phyloP scores from a whole-genome alignment of 2,329 filamentous ascomycete species.

The Drechslerella dactyloides region DNA sequence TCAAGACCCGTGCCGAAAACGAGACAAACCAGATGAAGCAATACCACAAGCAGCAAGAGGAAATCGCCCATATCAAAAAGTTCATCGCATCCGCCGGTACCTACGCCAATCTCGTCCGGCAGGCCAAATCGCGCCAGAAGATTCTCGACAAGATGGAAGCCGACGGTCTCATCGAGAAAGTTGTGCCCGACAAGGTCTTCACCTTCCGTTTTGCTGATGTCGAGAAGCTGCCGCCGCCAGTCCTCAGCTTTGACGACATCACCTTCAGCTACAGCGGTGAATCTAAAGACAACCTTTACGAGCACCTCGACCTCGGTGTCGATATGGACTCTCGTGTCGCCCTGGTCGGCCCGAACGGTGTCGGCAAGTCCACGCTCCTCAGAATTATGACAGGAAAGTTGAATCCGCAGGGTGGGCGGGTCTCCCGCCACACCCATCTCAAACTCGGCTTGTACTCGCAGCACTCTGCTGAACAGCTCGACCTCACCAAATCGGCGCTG shows the following conservation, averaged over 20 bases:
- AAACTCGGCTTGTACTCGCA: slow-evolving; percentile 98
- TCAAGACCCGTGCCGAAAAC: slow-evolving; percentile 91
- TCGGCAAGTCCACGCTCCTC: slow-evolving; percentile 95
- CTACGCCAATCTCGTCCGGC: slow-evolving; percentile 97
- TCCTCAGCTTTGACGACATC: slow-evolving; percentile 94
- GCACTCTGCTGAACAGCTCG: slow-evolving; percentile 97
- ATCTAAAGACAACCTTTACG: slow-evolving; percentile 87
- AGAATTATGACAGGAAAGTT: slow-evolving; percentile 96
- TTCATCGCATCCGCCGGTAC: slow-evolving; percentile 99
- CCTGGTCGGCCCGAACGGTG: slow-evolving; percentile 97
- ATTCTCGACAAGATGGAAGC: slow-evolving; percentile 99
- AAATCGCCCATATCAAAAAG: slow-evolving; percentile 99
- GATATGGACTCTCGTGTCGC: slow-evolving; percentile 99
- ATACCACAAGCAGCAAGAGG: slow-evolving; percentile 98
- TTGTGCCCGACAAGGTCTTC: slow-evolving; percentile 84
- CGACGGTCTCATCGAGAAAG: slow-evolving; percentile 95
- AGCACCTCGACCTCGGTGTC: slow-evolving; percentile 95
- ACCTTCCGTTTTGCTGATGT: slow-evolving; percentile 98
- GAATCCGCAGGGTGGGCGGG: slow-evolving; percentile 78
- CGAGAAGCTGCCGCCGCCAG: slow-evolving; percentile 97
- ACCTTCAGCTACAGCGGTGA: slow-evolving; percentile 98
- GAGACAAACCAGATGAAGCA: slow-evolving; percentile 99
- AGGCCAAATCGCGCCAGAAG: slow-evolving; percentile 99
- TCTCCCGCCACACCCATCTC: slow-evolving; percentile 94
- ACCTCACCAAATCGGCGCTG: slow-evolving; percentile 94